Conservation (phyloP, 2,329 filamentous ascomycete genomes). For the Ceratocystis smalleyi region DNA sequence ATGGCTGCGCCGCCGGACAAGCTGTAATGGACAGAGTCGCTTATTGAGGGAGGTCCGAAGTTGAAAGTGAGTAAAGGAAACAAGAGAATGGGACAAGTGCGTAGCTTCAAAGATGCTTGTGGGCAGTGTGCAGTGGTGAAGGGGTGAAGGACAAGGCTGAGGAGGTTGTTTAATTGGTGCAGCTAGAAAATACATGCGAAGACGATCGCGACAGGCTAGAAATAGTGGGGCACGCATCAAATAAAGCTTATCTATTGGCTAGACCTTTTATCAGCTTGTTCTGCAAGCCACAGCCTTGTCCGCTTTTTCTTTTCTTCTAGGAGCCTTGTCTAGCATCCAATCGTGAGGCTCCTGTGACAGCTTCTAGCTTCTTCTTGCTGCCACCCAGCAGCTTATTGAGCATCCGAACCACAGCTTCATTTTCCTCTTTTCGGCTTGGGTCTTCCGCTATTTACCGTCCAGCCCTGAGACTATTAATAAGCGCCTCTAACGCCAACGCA, state of each 20-base stretch:
- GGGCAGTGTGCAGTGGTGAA: neutral
- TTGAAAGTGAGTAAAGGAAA: too few species aligned
- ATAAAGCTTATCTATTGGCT: slow-evolving; percentile 14
- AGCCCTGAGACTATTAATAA: neutral
- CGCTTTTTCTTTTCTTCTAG: slow-evolving; percentile 9
- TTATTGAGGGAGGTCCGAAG: too few species aligned
- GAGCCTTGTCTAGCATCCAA: neutral
- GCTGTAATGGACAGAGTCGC: too few species aligned
- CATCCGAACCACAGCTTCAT: too few species aligned
- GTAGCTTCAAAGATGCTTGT: neutral
- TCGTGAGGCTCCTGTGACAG: too few species aligned
- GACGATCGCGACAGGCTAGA: neutral
- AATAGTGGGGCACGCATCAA: neutral
- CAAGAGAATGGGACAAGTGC: neutral
- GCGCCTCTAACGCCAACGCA: neutral
- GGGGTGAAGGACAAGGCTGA: slow-evolving; percentile 4
- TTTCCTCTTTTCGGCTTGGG: neutral
- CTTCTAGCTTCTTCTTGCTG: neutral
- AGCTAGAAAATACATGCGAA: neutral
- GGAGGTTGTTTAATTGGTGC: slow-evolving; percentile 8
- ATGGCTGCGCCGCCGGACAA: slow-evolving; percentile 31
- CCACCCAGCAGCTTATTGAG: too few species aligned
- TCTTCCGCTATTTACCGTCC: too few species aligned
- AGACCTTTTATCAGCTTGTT: neutral
- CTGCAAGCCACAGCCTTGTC: slow-evolving; percentile 11